Percentiles rank a stretch among this genome's conserved stretches.
These are phyloP conservation scores for Microdochium trichocladiopsis DNA, from an alignment of 2,329 filamentous ascomycete genomes.

Conservation along the genomic window DNA sequence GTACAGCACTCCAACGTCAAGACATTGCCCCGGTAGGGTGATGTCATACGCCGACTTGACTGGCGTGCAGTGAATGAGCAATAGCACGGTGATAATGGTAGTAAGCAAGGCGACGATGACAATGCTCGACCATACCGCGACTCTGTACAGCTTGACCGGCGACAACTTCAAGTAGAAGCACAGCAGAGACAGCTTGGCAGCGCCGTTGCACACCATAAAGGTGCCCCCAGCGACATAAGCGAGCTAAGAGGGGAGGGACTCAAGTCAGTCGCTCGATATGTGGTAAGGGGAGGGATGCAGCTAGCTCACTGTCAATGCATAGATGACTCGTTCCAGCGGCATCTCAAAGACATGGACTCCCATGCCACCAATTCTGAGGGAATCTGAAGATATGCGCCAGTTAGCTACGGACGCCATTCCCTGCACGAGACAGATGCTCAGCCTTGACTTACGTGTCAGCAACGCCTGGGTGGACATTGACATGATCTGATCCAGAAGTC, in stretches of 20 bases:
- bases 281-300: not conserved
- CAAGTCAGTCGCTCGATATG: not conserved
- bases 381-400: constrained; percentile 1
- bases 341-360: constrained; percentile 11
- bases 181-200: constrained; percentile 18
- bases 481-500: not conserved
- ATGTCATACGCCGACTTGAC: constrained; percentile 11
- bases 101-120: constrained; percentile 11
- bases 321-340: constrained; percentile 3
- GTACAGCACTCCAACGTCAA: constrained; percentile 5
- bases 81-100: constrained; percentile 12
- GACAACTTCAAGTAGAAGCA: constrained; percentile 16
- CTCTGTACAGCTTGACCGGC: constrained; percentile 12
- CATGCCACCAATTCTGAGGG: constrained; percentile 1
- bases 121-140: constrained; percentile 10
- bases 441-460: not conserved
- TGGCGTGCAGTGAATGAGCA: constrained; percentile 17
- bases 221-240: constrained; percentile 6
- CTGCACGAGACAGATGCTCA: no score
- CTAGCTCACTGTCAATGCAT: constrained; percentile 7
- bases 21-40: constrained; percentile 7
- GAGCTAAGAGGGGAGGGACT: constrained; percentile 2
- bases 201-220: constrained; percentile 13
- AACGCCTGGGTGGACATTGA: not conserved
- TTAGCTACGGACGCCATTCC: not conserved